Percentiles rank a stretch among this genome's conserved stretches.
phyloP scores from a whole-genome alignment of 345 rosid species.

The Populus tremula region DNA sequence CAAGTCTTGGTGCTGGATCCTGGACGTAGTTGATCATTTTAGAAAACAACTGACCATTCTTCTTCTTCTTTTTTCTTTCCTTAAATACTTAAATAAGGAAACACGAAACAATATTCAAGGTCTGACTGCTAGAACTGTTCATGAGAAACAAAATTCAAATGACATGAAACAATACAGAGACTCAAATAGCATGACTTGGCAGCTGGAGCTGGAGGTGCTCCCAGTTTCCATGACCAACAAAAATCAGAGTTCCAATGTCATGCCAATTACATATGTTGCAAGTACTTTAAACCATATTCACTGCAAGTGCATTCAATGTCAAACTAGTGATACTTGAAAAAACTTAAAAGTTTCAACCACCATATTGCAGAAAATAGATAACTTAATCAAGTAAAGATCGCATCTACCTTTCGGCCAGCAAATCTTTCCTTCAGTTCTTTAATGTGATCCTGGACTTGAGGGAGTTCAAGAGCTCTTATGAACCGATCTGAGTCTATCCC shows the following conservation, averaged over 20 bases:
- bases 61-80: background rate
- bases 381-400: background rate
- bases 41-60: background rate
- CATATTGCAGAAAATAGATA: background rate
- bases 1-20: background rate
- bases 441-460: slow-evolving; percentile 66
- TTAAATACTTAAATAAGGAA: background rate
- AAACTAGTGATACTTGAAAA: background rate
- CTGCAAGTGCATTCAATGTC: background rate
- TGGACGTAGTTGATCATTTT: background rate
- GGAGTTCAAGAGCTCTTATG: slow-evolving; percentile 69
- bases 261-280: background rate
- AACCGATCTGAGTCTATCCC: slow-evolving; percentile 94
- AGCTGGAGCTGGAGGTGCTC: background rate
- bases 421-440: slow-evolving; percentile 84
- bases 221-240: background rate
- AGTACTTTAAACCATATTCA: background rate
- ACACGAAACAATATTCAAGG: too few relatives aligned
- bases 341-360: background rate
- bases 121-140: background rate
- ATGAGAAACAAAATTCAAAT: background rate
- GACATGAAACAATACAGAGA: background rate
- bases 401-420: slow-evolving; percentile 81
- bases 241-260: background rate
- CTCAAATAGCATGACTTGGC: background rate